These are phyloP conservation scores for Picea abies DNA, from an alignment of 83 land plant genomes.

Conservation along the genomic window DNA sequence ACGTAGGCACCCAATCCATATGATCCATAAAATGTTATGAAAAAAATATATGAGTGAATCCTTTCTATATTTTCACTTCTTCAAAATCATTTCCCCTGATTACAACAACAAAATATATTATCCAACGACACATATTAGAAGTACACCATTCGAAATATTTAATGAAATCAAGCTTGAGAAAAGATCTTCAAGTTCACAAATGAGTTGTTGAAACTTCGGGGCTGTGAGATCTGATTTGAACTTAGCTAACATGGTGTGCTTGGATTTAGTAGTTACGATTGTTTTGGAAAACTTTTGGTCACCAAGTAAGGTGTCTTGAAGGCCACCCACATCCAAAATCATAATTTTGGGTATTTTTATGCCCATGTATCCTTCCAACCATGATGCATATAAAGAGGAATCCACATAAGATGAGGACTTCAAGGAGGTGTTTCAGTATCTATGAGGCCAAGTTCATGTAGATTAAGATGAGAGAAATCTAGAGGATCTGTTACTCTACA, in stretches of 20 bases:
- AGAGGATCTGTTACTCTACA: no score
- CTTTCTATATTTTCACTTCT: not conserved
- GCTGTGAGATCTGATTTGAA: slow-evolving; percentile 3
- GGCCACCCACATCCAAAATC: no score
- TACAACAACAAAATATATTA: no score
- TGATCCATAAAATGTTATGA: not conserved
- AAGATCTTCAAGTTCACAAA: not conserved
- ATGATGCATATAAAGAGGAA: no score
- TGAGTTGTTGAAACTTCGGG: not conserved
- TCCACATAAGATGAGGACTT: no score
- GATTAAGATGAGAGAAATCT: no score
- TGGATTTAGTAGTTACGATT: not conserved
- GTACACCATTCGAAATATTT: slow-evolving; percentile 9
- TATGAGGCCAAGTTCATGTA: no score
- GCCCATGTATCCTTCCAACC: no score
- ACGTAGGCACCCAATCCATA: not conserved
- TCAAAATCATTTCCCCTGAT: not conserved
- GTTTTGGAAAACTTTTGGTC: not conserved
- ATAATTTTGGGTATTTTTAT: no score
- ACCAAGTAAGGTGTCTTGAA: no score
- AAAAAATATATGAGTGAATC: not conserved
- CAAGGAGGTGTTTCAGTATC: no score
- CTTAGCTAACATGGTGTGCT: not conserved
- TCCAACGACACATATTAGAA: no score
- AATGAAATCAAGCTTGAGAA: not conserved